Evolutionary conservation across 805 yeast genomes (phyloP).

Genomic region (Yamadazyma philogaea): DNA sequence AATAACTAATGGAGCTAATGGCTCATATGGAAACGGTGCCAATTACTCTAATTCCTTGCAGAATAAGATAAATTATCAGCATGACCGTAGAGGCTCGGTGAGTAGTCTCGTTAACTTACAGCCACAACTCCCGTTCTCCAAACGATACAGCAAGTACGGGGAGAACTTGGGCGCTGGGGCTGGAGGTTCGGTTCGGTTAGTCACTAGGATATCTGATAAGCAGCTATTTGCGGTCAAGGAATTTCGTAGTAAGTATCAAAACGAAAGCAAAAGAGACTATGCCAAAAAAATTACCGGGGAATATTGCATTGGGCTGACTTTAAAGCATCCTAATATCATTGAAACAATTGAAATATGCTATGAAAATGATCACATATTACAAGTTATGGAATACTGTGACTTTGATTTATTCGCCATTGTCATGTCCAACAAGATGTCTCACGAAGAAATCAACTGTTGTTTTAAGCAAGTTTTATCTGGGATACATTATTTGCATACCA

Average conservation of each 20-base stretch:
- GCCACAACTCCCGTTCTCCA: slow-evolving; percentile 29
- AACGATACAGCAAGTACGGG: slow-evolving; percentile 70
- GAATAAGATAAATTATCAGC: slow-evolving; percentile 26
- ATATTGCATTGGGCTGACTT: slow-evolving; percentile 78
- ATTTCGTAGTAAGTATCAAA: slow-evolving; percentile 67
- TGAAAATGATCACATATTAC: slow-evolving; percentile 68
- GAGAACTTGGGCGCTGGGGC: slow-evolving; percentile 82
- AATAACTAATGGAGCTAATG: neutral
- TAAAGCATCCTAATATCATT: slow-evolving; percentile 78
- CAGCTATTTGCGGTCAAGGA: slow-evolving; percentile 81
- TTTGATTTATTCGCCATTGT: slow-evolving; percentile 83
- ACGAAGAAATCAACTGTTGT: slow-evolving; percentile 80
- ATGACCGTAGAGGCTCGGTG: slow-evolving; percentile 38
- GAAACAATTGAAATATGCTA: slow-evolving; percentile 74
- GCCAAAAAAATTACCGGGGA: slow-evolving; percentile 89
- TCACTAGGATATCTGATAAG: slow-evolving; percentile 65
- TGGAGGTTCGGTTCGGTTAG: slow-evolving; percentile 78
- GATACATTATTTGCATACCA: slow-evolving; percentile 66
- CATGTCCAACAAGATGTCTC: slow-evolving; percentile 79
- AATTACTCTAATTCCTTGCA: slow-evolving; percentile 24
- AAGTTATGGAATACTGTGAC: slow-evolving; percentile 94
- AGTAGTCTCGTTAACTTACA: slow-evolving; percentile 23
- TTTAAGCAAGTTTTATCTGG: slow-evolving; percentile 72
- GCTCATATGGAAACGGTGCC: slow-evolving; percentile 1
- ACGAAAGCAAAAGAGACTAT: slow-evolving; percentile 70